Evolutionary conservation across 148 eudicot genomes (phyloP).

Genomic region (Dysphania ambrosioides): DNA sequence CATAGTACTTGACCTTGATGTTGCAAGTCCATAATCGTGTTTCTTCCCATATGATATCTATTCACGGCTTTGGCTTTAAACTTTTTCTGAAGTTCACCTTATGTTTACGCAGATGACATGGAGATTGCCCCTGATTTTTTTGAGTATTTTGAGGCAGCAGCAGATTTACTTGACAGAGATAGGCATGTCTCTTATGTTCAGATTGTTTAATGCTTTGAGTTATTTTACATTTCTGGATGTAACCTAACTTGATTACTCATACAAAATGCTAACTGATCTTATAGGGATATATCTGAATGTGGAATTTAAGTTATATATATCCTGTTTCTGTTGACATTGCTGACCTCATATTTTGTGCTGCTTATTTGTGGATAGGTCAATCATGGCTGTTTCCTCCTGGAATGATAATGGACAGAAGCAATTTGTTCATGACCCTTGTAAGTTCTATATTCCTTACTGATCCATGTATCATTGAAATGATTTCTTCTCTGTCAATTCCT

Average conservation of each 20-base stretch:
- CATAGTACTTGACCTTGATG: not conserved
- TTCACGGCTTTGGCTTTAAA: not conserved
- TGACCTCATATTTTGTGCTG: constrained; percentile 6
- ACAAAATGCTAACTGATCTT: not conserved
- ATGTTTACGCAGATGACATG: constrained; percentile 80
- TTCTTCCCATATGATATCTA: not conserved
- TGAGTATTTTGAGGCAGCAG: constrained; percentile 94
- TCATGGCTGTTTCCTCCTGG: constrained; percentile 99
- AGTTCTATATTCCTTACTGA: constrained; percentile 29
- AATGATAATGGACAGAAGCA: constrained; percentile 99
- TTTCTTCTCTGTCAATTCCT: not conserved
- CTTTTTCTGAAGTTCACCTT: constrained; percentile 19
- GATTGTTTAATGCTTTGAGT: not conserved
- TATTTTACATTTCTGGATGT: constrained; percentile 1
- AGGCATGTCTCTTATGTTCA: constrained; percentile 46
- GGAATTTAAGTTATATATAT: not conserved
- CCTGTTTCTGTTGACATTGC: not conserved
- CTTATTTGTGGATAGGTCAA: constrained; percentile 52
- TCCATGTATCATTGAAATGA: not conserved
- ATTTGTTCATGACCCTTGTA: constrained; percentile 95
- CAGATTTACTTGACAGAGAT: constrained; percentile 78
- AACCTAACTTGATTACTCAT: constrained; percentile 2
- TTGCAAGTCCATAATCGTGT: not conserved
- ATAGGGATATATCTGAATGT: not conserved
- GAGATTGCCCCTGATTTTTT: constrained; percentile 97